Evolutionary conservation across 2,329 filamentous ascomycete genomes (phyloP), one percentile per base, ranked within the genome.

Genomic region (Beauveria sp.): DNA sequence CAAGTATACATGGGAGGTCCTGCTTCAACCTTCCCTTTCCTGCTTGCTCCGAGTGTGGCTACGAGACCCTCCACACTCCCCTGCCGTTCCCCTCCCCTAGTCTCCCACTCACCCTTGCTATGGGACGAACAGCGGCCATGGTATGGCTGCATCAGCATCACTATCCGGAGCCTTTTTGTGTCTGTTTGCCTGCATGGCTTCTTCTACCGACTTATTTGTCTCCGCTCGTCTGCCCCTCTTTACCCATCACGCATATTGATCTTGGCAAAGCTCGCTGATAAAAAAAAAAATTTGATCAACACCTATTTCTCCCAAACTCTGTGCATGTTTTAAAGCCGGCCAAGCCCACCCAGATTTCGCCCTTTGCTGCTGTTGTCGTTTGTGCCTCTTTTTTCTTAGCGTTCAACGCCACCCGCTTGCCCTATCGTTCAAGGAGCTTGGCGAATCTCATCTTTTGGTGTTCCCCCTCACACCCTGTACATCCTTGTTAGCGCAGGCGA

Each of bases 1-100:
- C 34, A 38, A 34, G 30, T 34, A 34, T 43, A n/a, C 50, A 26
- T 51, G 34, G 34, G 5, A 2, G 16, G 34, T 45, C 24, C 20
- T 38, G 38, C n/a, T 47, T 24, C 38, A 14, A 26, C 14, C n/a
- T 53, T 60, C 34, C 34, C 34, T 38, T 38, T 38, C 58, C 58
- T 60, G 40, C 47, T 60, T 47, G 58, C 58, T 47, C 58, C 58
- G 42, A 54, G 22, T 26, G 7, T 45, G 38, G n/a, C n/a, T 28
- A 49, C 22, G 1, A 16, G 26, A 24, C 12, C 28, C 50, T 14
- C 28, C 18, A 14, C 7, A n/a, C 26, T 24, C 30, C 38, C 20
- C 34, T 38, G 34, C 50, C 28, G 16, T 20, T 52, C 50, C 50
- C 50, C 49, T 34, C 10, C 30, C 10, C 18, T 38, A 38, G 34